A percentile compares a stretch with the other conserved stretches of the same genome.
These are phyloP conservation scores for Neopestalotiopsis clavispora DNA, from an alignment of 2,329 filamentous ascomycete species.

Conservation along the genomic window DNA sequence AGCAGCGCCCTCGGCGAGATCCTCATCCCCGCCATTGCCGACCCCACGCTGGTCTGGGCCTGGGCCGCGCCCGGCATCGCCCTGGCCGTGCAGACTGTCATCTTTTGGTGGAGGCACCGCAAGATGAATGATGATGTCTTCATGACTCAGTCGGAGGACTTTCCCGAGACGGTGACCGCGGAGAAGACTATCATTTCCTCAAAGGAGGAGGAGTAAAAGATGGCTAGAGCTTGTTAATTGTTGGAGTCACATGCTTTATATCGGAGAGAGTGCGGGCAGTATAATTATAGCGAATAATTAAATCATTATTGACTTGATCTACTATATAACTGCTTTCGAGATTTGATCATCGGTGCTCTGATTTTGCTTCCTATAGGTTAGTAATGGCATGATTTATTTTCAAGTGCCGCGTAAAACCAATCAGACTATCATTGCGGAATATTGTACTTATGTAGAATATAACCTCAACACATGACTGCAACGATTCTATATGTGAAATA, in stretches of 20 bases:
- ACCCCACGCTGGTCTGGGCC: conserved; percentile 47
- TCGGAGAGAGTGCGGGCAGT: background rate
- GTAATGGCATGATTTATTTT: too few species aligned
- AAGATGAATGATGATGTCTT: conserved; percentile 54
- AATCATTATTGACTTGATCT: too few species aligned
- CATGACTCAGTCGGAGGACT: conserved; percentile 38
- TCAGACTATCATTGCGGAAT: too few species aligned
- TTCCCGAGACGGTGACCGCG: conserved; percentile 15
- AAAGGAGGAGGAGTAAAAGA: background rate
- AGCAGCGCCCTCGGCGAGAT: conserved; percentile 55
- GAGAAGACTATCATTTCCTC: conserved; percentile 9
- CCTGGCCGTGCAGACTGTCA: conserved; percentile 48
- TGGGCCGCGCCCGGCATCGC: conserved; percentile 42
- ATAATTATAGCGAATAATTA: too few species aligned
- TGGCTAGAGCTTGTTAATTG: background rate
- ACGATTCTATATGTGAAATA: too few species aligned
- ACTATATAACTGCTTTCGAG: too few species aligned
- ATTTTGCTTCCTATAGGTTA: too few species aligned
- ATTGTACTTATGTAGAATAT: too few species aligned
- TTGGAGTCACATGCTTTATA: background rate
- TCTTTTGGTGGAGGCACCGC: conserved; percentile 53
- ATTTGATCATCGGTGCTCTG: too few species aligned
- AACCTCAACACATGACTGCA: too few species aligned
- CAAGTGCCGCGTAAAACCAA: too few species aligned
- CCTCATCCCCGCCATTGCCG: conserved; percentile 44